A percentile compares a stretch with the other conserved stretches of the same genome.
These are phyloP conservation scores for Erysiphe pulchra DNA, from an alignment of 2,329 filamentous ascomycete genomes.

Conservation along the genomic window DNA sequence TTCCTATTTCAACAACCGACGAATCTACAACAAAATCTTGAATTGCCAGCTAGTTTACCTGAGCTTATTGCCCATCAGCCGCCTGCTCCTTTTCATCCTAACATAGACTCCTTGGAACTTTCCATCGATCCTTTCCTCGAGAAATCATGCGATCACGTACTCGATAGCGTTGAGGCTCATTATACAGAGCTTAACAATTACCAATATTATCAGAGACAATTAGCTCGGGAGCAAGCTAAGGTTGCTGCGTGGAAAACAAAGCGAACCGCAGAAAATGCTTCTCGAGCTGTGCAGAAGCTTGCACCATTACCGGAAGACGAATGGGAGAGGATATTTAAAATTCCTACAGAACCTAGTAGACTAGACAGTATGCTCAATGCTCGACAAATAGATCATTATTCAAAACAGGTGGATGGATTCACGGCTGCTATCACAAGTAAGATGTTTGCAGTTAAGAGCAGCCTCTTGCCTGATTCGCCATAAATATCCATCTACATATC, in stretches of 20 bases:
- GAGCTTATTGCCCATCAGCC: slow-evolving; percentile 44
- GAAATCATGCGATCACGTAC: slow-evolving; percentile 88
- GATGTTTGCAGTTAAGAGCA: slow-evolving; percentile 86
- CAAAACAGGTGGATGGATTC: slow-evolving; percentile 89
- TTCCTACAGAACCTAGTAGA: slow-evolving; percentile 79
- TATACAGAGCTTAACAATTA: slow-evolving; percentile 99
- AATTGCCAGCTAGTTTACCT: slow-evolving; percentile 53
- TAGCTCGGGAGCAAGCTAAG: slow-evolving; percentile 85
- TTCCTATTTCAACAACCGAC: slow-evolving; percentile 80
- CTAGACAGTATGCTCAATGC: slow-evolving; percentile 87
- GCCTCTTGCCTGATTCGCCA: slow-evolving; percentile 24
- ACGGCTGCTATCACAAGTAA: slow-evolving; percentile 77
- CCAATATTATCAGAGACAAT: slow-evolving; percentile 85
- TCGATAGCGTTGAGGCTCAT: slow-evolving; percentile 92
- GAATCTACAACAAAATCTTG: slow-evolving; percentile 37
- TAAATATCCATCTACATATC: too few relatives aligned
- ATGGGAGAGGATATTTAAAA: slow-evolving; percentile 95
- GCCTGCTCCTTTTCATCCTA: slow-evolving; percentile 50
- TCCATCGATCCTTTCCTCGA: slow-evolving; percentile 94
- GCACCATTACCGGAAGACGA: slow-evolving; percentile 77
- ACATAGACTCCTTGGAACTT: slow-evolving; percentile 64
- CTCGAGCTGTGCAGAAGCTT: slow-evolving; percentile 67
- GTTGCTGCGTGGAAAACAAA: slow-evolving; percentile 92
- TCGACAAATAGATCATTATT: slow-evolving; percentile 92
- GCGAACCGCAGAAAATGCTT: slow-evolving; percentile 85